phyloP scores from a whole-genome alignment of 768 basidiomycete species.

The Pleurotus ostreatus region DNA sequence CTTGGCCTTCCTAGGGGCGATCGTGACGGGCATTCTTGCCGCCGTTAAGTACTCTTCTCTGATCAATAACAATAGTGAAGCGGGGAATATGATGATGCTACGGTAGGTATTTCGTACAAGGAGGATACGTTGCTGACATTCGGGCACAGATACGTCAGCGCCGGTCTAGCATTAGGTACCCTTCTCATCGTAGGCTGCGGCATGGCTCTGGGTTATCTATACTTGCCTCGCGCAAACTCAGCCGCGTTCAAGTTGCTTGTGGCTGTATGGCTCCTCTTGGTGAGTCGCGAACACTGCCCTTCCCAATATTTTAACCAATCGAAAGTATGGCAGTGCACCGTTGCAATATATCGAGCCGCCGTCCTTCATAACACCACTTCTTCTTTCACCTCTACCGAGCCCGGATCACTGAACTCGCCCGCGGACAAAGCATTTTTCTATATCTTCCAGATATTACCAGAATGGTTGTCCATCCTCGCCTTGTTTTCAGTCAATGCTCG shows the following conservation, averaged over 20 bases:
- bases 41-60: slow-evolving; percentile 17
- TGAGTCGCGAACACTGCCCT: slow-evolving; percentile 16
- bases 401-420: slow-evolving; percentile 28
- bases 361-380: slow-evolving; percentile 32
- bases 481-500: slow-evolving; percentile 27
- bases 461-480: slow-evolving; percentile 30
- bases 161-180: slow-evolving; percentile 12
- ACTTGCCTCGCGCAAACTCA: slow-evolving; percentile 22
- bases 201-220: slow-evolving; percentile 20
- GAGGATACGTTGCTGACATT: too few species aligned
- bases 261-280: slow-evolving; percentile 23
- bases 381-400: slow-evolving; percentile 26
- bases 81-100: slow-evolving; percentile 14
- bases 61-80: slow-evolving; percentile 14
- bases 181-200: slow-evolving; percentile 10
- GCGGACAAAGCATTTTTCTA: slow-evolving; percentile 26
- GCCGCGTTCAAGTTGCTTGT: slow-evolving; percentile 17
- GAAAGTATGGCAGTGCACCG: slow-evolving; percentile 18
- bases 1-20: slow-evolving; percentile 26
- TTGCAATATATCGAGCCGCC: slow-evolving; percentile 34
- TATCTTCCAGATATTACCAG: slow-evolving; percentile 40
- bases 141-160: slow-evolving; percentile 20
- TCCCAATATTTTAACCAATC: neutral
- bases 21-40: slow-evolving; percentile 27
- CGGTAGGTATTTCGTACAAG: slow-evolving; percentile 5